These are phyloP conservation scores for Alternaria consortialis DNA, from an alignment of 2,329 filamentous ascomycete species.

Conservation along the genomic window DNA sequence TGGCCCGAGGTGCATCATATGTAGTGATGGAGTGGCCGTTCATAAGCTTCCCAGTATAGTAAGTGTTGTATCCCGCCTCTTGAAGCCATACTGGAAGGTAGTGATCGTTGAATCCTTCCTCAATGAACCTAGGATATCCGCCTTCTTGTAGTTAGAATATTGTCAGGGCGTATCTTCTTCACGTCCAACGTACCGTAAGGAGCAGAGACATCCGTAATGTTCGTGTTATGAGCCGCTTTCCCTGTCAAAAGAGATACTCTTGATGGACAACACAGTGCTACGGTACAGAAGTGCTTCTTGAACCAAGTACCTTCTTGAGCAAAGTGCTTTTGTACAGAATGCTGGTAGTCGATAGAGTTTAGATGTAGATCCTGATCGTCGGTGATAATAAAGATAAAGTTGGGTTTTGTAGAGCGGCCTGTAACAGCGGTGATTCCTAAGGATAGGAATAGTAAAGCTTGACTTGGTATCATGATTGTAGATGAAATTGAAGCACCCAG, in stretches of 20 bases:
- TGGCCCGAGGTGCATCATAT: constrained; percentile 66
- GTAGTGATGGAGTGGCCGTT: constrained; percentile 70
- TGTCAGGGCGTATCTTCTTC: background rate
- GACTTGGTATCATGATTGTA: background rate
- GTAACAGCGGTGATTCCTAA: constrained; percentile 7
- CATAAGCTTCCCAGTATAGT: constrained; percentile 77
- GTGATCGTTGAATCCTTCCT: constrained; percentile 70
- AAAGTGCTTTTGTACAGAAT: constrained; percentile 65
- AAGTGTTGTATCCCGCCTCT: constrained; percentile 72
- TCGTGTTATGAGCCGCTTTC: constrained; percentile 73
- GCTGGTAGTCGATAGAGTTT: constrained; percentile 69
- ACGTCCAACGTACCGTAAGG: constrained; percentile 59
- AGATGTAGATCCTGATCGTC: constrained; percentile 74
- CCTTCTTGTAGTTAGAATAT: constrained; percentile 39
- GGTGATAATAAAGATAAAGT: constrained; percentile 73
- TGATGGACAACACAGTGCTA: constrained; percentile 73
- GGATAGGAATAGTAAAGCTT: background rate
- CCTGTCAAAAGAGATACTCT: constrained; percentile 72
- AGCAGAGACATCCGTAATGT: constrained; percentile 68
- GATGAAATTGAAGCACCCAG: background rate
- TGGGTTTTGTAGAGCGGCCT: constrained; percentile 44
- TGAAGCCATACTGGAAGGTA: constrained; percentile 78
- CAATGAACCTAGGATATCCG: constrained; percentile 72
- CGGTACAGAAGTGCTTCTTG: constrained; percentile 71
- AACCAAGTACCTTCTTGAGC: constrained; percentile 67